Evolutionary conservation across 2,329 filamentous ascomycete genomes (phyloP).

Genomic region (Geosmithia flava): DNA sequence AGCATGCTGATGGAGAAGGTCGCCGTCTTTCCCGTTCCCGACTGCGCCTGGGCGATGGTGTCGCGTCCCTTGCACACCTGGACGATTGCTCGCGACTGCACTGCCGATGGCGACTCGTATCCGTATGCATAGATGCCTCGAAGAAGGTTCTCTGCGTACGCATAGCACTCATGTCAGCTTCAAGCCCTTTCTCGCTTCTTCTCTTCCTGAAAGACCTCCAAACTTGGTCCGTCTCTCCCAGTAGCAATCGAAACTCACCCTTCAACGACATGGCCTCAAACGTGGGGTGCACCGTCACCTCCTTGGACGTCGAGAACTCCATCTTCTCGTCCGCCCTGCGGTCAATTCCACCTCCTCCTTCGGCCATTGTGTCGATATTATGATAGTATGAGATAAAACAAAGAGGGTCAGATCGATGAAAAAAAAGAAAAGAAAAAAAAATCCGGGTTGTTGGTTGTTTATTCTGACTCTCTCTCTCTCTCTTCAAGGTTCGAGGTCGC

Average conservation of each 20-base stretch:
- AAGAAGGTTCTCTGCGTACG: conserved; percentile 64
- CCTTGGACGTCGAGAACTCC: conserved; percentile 97
- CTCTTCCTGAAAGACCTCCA: background rate
- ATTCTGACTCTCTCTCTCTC: background rate
- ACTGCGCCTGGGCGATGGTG: conserved; percentile 96
- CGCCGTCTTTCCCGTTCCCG: conserved; percentile 91
- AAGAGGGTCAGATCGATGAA: background rate
- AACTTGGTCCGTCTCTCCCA: background rate
- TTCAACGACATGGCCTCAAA: conserved; percentile 96
- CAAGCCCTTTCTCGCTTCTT: background rate
- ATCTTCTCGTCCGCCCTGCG: conserved; percentile 90
- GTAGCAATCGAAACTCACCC: conserved; percentile 27
- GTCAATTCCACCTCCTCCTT: conserved; percentile 65
- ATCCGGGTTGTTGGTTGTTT: background rate
- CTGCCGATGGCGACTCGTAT: conserved; percentile 94
- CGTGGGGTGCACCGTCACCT: conserved; percentile 88
- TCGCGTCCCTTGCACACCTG: conserved; percentile 98
- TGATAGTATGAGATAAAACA: background rate
- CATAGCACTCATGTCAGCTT: background rate
- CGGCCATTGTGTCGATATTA: conserved; percentile 56
- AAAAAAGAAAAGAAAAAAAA: background rate
- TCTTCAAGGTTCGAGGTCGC: background rate
- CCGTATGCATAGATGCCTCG: conserved; percentile 97
- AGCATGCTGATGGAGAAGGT: conserved; percentile 96
- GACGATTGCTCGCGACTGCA: conserved; percentile 95